Base-by-base conservation (phyloP, 306 rosid genomes). In the Fagus sylvatica region DNA sequence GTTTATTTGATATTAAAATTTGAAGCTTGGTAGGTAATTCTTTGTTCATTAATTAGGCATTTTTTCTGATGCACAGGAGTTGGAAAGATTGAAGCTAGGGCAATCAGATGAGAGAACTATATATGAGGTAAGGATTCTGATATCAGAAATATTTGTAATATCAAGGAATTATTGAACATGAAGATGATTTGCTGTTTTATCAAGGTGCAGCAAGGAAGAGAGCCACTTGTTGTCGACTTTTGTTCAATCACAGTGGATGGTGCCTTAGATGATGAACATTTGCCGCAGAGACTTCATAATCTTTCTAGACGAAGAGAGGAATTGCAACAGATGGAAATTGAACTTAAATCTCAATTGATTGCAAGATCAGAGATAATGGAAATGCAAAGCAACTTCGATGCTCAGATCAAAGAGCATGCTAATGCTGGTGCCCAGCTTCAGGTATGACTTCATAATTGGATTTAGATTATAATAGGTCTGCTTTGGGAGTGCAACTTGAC, bases 181-280 rank as follows among this genome's bases (percentile, higher is more conserved):
- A 85, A 87, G 82, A 84, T 79, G 79, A 85, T 81, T 80, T 84
- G 79, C 56, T 83, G 69, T 84, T 74, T 43, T 86, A 71, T 89
- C 96, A 88, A 93, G 98, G 96, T 96, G 90, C 98, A 93, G 97
- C 97, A 87, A 67, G 96, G 97, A 84, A 91, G 98, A 84, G 98
- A 86, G 88, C 98, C 91, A 30, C 88, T 90, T 74, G 94, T 93
- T 89, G 89, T 93, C 75, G 94, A 88, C 75, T 93, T 86, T 83
- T 89, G 94, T 87, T 96, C 99, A 22, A 88, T 91, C 49, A 82
- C 97, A 41, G 87, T 93, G 33, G 96, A 91, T 83, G 98, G 93
- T 55, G 76, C 87, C 73, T 75, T 83, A 57, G 93, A 90, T 77
- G 78, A 79, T 74, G 96, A 90, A 65, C 86, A 88, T 73, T 86